Conservation (phyloP, 257 asterid species). For the Solanum bulbocastanum region DNA sequence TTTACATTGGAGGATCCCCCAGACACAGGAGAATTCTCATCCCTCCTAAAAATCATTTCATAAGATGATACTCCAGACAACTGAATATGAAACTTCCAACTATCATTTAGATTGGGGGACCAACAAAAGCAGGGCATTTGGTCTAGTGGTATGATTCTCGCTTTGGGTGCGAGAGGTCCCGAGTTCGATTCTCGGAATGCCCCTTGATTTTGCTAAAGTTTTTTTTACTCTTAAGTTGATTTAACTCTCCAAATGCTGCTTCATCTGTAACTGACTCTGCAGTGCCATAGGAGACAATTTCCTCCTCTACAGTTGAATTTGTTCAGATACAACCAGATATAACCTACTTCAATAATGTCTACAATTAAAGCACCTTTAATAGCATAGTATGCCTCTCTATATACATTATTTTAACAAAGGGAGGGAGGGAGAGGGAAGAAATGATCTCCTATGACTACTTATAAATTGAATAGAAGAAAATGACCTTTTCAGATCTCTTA, state of each 20-base stretch:
- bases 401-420: neutral
- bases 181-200: slow-evolving; percentile 75
- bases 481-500: neutral
- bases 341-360: neutral
- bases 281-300: neutral
- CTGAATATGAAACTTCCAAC: neutral
- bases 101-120: neutral
- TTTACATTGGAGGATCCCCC: neutral
- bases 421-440: neutral
- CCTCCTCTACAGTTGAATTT: neutral
- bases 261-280: neutral
- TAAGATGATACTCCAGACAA: neutral
- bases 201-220: neutral
- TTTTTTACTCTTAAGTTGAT: neutral
- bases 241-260: neutral
- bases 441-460: neutral
- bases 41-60: neutral
- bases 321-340: neutral
- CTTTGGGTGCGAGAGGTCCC: slow-evolving; percentile 45
- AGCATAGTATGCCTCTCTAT: neutral
- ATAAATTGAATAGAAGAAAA: neutral
- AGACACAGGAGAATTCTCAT: neutral
- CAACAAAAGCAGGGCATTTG: no score
- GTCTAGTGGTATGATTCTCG: slow-evolving; percentile 26
- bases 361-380: neutral